These are phyloP conservation scores for Heterobasidion occidentale DNA, from an alignment of 1,284 basidiomycete species.

Conservation along the genomic window DNA sequence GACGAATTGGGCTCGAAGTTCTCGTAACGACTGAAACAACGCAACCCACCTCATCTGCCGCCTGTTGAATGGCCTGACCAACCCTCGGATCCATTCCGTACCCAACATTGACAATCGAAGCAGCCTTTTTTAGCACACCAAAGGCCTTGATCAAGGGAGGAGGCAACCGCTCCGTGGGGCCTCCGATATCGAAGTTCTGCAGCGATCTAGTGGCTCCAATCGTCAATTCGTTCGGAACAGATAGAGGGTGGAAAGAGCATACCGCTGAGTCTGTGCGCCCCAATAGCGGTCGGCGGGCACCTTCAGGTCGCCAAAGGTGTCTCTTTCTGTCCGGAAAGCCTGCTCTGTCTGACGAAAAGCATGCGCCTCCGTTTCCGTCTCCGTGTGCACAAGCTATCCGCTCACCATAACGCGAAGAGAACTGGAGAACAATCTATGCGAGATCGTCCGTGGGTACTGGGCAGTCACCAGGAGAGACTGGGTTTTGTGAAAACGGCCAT, in stretches of 20 bases:
- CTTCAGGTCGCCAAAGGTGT: slow-evolving; percentile 89
- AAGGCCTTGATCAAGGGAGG: slow-evolving; percentile 96
- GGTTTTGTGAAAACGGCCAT: background rate
- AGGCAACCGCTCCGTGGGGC: slow-evolving; percentile 88
- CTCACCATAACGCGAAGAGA: slow-evolving; percentile 37
- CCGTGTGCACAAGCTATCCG: background rate
- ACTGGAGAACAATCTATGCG: slow-evolving; percentile 25
- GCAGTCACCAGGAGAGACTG: slow-evolving; percentile 5
- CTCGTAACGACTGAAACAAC: slow-evolving; percentile 15
- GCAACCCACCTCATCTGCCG: slow-evolving; percentile 79
- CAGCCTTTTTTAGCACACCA: slow-evolving; percentile 97
- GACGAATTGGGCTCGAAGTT: background rate
- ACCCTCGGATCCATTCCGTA: slow-evolving; percentile 92
- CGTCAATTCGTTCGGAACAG: background rate
- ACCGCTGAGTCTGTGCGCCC: slow-evolving; percentile 99
- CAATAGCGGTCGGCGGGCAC: slow-evolving; percentile 96
- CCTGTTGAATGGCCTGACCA: slow-evolving; percentile 84
- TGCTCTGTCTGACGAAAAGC: slow-evolving; percentile 26
- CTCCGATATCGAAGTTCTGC: slow-evolving; percentile 99
- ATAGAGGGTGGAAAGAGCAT: slow-evolving; percentile 9
- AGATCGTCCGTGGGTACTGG: slow-evolving; percentile 13
- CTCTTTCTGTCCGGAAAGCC: slow-evolving; percentile 63
- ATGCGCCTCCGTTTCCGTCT: background rate
- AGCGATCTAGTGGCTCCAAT: slow-evolving; percentile 57
- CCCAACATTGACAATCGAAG: slow-evolving; percentile 82